Evolutionary conservation across 257 asterid species (phyloP).

Genomic region (Euphrasia confusa): DNA sequence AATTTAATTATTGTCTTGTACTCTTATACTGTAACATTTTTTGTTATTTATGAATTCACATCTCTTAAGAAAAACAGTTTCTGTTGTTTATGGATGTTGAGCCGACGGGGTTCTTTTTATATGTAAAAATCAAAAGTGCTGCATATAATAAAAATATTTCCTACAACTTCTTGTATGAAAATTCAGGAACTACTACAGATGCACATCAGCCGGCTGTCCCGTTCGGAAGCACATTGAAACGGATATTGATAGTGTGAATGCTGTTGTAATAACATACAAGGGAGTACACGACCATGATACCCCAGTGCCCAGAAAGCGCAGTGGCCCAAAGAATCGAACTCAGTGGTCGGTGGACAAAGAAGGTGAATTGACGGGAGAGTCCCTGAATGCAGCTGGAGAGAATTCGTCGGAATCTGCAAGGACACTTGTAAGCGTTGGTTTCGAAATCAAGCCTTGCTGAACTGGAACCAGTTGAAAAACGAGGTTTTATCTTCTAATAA

Average conservation of each 20-base stretch:
- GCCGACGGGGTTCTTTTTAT: background rate
- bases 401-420: constrained; percentile 43
- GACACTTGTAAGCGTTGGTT: constrained; percentile 68
- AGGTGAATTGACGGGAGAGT: constrained; percentile 50
- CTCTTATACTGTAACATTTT: no score
- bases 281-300: constrained; percentile 79
- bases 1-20: no score
- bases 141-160: background rate
- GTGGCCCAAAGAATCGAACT: constrained; percentile 45
- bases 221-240: constrained; percentile 83
- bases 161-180: background rate
- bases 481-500: constrained; percentile 19
- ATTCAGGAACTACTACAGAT: constrained; percentile 81
- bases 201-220: constrained; percentile 89
- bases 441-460: constrained; percentile 80
- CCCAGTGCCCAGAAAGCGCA: constrained; percentile 75
- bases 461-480: background rate
- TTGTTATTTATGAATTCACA: no score
- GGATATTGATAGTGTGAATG: constrained; percentile 55
- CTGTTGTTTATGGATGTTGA: background rate
- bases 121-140: background rate
- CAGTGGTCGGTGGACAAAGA: constrained; percentile 63
- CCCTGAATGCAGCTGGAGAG: constrained; percentile 37
- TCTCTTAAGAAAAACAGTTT: no score
- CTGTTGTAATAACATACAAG: constrained; percentile 63